Conservation (phyloP, 768 basidiomycete genomes). For the Tulasnella sp. region DNA sequence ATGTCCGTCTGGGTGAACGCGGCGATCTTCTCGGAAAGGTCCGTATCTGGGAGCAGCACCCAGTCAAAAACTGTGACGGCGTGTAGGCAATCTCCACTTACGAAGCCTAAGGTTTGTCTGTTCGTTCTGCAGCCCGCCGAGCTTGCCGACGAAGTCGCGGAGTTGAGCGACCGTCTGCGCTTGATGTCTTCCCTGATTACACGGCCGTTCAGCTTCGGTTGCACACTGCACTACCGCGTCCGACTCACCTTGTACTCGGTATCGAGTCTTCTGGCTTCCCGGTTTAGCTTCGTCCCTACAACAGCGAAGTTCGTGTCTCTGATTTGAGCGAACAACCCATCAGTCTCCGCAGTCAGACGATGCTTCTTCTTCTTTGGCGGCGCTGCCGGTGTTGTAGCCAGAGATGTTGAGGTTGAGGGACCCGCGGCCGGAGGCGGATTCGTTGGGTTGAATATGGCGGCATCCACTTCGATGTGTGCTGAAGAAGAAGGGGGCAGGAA, state of each 20-base stretch:
- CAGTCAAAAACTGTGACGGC: neutral
- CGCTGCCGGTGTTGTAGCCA: slow-evolving; percentile 18
- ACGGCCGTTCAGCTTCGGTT: slow-evolving; percentile 9
- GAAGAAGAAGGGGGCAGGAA: neutral
- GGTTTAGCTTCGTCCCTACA: slow-evolving; percentile 73
- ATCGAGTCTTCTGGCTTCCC: slow-evolving; percentile 74
- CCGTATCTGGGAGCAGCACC: slow-evolving; percentile 59
- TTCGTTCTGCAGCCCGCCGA: slow-evolving; percentile 86
- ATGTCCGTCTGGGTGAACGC: slow-evolving; percentile 75
- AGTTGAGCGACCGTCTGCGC: slow-evolving; percentile 87
- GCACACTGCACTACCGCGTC: neutral
- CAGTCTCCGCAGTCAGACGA: slow-evolving; percentile 65
- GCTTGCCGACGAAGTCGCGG: slow-evolving; percentile 88
- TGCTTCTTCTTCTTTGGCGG: slow-evolving; percentile 73
- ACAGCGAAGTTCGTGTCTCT: slow-evolving; percentile 89
- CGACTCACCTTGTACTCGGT: slow-evolving; percentile 77
- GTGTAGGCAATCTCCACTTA: slow-evolving; percentile 40
- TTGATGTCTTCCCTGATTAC: slow-evolving; percentile 63
- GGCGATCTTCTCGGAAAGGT: slow-evolving; percentile 84
- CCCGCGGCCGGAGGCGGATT: slow-evolving; percentile 21
- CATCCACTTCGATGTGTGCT: slow-evolving; percentile 39
- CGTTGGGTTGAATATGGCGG: slow-evolving; percentile 28
- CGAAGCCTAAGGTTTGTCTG: slow-evolving; percentile 84
- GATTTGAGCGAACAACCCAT: slow-evolving; percentile 73
- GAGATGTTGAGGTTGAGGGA: neutral